A percentile compares a stretch with the other conserved stretches of the same genome.
phyloP scores from a whole-genome alignment of 2,329 filamentous ascomycete genomes.

The Ophiosphaerella korrae region DNA sequence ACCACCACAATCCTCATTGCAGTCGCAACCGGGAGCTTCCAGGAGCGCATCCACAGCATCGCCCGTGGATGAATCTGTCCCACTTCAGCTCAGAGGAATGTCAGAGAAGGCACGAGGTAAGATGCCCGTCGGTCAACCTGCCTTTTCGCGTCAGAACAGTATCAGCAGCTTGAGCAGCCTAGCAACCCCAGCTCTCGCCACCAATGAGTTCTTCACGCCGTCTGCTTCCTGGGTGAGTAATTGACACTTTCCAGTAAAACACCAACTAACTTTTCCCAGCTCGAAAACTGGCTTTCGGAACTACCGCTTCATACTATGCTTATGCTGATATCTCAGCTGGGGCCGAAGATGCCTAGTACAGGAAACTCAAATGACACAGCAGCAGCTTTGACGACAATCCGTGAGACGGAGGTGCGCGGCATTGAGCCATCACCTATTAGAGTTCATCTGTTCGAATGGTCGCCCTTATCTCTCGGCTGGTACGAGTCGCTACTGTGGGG shows the following conservation, averaged over 20 bases:
- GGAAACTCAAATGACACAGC: conserved; percentile 47
- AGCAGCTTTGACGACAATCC: conserved; percentile 56
- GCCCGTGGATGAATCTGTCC: conserved; percentile 76
- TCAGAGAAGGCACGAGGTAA: conserved; percentile 97
- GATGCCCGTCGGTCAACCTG: conserved; percentile 81
- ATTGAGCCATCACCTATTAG: conserved; percentile 76
- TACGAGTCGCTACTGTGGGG: conserved; percentile 95
- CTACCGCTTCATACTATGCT: conserved; percentile 86
- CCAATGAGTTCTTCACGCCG: conserved; percentile 72
- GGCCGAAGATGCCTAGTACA: conserved; percentile 58
- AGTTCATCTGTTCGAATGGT: conserved; percentile 94
- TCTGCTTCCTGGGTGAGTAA: conserved; percentile 71
- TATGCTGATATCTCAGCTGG: conserved; percentile 69
- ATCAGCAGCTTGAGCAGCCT: conserved; percentile 77
- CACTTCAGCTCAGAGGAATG: conserved; percentile 85
- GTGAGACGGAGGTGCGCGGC: conserved; percentile 66
- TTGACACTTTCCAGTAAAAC: neutral
- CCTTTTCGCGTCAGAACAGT: conserved; percentile 89
- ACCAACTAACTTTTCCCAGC: conserved; percentile 55
- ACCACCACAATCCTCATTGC: conserved; percentile 33
- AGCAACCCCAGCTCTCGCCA: conserved; percentile 62
- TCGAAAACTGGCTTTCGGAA: conserved; percentile 92
- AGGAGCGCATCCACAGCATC: conserved; percentile 72
- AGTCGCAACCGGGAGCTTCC: conserved; percentile 49
- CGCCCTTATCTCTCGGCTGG: conserved; percentile 86